Conservation (phyloP, 768 basidiomycete genomes). For the Pluteus cervinus region DNA sequence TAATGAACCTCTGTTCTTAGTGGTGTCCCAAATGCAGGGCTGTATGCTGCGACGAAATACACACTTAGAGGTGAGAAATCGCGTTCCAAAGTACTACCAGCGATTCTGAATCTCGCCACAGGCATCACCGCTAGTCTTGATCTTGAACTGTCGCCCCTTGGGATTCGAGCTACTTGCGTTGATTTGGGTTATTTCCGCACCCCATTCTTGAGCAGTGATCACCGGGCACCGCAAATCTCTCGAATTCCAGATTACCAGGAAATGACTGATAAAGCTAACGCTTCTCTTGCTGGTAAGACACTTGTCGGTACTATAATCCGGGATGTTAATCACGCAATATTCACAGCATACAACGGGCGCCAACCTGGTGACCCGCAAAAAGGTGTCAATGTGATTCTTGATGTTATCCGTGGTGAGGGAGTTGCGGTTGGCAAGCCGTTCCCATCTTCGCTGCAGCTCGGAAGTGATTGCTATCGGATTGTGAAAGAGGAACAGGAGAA, state of each 20-base stretch:
- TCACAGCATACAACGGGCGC: slow-evolving; percentile 23
- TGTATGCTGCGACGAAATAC: slow-evolving; percentile 36
- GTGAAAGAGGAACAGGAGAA: slow-evolving; percentile 14
- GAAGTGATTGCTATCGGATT: slow-evolving; percentile 21
- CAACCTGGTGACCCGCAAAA: slow-evolving; percentile 32
- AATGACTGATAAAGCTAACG: slow-evolving; percentile 17
- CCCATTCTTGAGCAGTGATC: slow-evolving; percentile 19
- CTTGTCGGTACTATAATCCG: background rate
- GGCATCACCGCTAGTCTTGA: slow-evolving; percentile 26
- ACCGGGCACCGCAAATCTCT: slow-evolving; percentile 20
- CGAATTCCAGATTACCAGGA: slow-evolving; percentile 28
- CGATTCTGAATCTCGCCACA: slow-evolving; percentile 4
- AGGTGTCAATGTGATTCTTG: slow-evolving; percentile 26
- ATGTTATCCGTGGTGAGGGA: slow-evolving; percentile 25
- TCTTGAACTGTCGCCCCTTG: slow-evolving; percentile 31
- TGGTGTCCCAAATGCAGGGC: slow-evolving; percentile 23
- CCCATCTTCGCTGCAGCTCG: slow-evolving; percentile 20
- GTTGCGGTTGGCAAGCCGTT: slow-evolving; percentile 23
- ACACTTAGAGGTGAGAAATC: slow-evolving; percentile 26
- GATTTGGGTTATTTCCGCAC: slow-evolving; percentile 38
- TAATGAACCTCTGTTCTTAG: slow-evolving; percentile 9
- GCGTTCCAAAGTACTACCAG: background rate
- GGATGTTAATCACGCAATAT: slow-evolving; percentile 1
- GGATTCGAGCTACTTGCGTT: slow-evolving; percentile 28
- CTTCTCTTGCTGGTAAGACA: slow-evolving; percentile 18